These are phyloP conservation scores for Dothideomycetes sp. DNA, from an alignment of 2,329 filamentous ascomycete species.

Conservation along the genomic window DNA sequence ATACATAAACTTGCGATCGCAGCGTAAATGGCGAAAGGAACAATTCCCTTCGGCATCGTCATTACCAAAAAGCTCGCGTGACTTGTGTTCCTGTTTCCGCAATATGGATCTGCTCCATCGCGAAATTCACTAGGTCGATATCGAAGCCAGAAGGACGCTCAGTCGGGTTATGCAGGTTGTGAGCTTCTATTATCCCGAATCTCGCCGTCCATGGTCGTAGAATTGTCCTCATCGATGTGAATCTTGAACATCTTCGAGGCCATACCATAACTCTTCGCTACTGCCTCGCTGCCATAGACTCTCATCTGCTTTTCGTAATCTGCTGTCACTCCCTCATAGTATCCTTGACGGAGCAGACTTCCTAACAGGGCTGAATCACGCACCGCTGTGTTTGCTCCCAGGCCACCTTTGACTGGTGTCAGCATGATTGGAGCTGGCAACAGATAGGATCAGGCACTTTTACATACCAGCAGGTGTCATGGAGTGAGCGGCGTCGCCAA, in stretches of 20 bases:
- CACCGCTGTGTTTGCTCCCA: slow-evolving; percentile 50
- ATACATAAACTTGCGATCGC: no score
- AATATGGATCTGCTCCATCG: no score
- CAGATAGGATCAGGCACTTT: background rate
- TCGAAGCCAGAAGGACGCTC: no score
- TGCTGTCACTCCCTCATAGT: slow-evolving; percentile 28
- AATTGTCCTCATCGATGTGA: slow-evolving; percentile 36
- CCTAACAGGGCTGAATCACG: slow-evolving; percentile 48
- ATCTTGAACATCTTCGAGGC: slow-evolving; percentile 39
- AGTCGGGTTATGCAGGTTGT: no score
- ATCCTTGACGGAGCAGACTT: slow-evolving; percentile 44
- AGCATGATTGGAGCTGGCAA: slow-evolving; percentile 20
- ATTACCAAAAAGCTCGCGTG: no score
- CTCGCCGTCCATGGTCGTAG: slow-evolving; percentile 8
- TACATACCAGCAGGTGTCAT: slow-evolving; percentile 42
- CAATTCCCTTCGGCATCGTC: no score
- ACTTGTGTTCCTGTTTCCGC: no score
- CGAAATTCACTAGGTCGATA: no score
- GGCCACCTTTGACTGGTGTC: slow-evolving; percentile 30
- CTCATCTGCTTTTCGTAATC: slow-evolving; percentile 34
- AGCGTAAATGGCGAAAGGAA: no score
- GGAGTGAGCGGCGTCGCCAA: slow-evolving; percentile 49
- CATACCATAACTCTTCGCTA: slow-evolving; percentile 44
- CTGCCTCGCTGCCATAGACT: slow-evolving; percentile 48
- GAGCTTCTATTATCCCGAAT: slow-evolving; percentile 8